These are phyloP conservation scores for Chlorella sp. DNA, from an alignment of 139 green algal species.

Conservation along the genomic window DNA sequence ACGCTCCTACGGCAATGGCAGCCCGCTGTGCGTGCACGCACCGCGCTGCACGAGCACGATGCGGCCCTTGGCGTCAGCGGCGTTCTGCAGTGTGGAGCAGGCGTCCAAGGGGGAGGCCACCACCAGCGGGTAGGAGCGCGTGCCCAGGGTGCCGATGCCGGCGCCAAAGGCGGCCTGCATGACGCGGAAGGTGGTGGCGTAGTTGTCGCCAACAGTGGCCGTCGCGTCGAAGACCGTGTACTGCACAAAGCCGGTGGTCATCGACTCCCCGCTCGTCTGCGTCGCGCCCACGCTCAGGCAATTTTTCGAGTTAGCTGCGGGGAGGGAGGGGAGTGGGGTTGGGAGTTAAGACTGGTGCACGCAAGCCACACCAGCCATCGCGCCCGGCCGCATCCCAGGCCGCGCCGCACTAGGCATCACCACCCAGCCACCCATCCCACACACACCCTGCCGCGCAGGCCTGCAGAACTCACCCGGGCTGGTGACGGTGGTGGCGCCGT, in stretches of 20 bases:
- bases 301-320: conserved; percentile 88
- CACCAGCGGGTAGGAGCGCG: conserved; percentile 8
- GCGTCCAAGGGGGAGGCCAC: conserved; percentile 32
- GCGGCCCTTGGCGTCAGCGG: conserved; percentile 27
- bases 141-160: conserved; percentile 9
- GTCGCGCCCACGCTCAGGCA: conserved; percentile 79
- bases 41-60: conserved; percentile 64
- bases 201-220: conserved; percentile 1
- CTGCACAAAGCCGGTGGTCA: not conserved
- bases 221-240: conserved; percentile 25
- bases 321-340: too few relatives aligned
- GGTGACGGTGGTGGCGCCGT: conserved; percentile 22
- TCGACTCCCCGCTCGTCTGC: conserved; percentile 20
- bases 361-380: too few relatives aligned
- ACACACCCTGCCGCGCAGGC: too few relatives aligned
- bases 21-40: not conserved
- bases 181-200: conserved; percentile 17
- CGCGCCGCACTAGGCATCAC: too few relatives aligned
- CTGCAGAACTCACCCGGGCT: too few relatives aligned
- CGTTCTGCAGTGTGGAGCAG: conserved; percentile 41
- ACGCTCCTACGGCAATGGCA: not conserved
- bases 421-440: too few relatives aligned
- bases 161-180: conserved; percentile 34
- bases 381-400: too few relatives aligned
- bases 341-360: conserved; percentile 72